Base-by-base conservation (phyloP, 2,329 filamentous ascomycete species). In the Scleromitrula shiraiana region DNA sequence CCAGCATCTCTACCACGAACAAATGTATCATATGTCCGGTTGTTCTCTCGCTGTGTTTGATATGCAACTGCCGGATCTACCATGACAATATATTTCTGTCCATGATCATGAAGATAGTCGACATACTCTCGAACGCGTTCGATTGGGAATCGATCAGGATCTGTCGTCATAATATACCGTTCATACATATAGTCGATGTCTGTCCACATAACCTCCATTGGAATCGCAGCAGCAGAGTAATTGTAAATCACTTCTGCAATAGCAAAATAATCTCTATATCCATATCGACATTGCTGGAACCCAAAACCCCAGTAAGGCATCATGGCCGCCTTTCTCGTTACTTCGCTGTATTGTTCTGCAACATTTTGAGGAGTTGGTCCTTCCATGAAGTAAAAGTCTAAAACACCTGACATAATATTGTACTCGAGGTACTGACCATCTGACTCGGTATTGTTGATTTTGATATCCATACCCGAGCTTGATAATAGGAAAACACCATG, bases 251-350 rank as follows among this genome's bases (percentile, higher is more conserved):
- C 82, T 41, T 80, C 76, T 53, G 83, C 74, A 3, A 88, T 61
- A 23, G 78, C 72, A 1, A 77, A 76, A 79, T 83, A 88, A 58
- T 86, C 88, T 32, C 74, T 69, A 62, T 93, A 93, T 1, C 87
- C 88, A 81, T 87, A 93, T 50, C 85, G 76, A 58, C 86, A 91
- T 62, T 94, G 87, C 55, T 94, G 88, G 62, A 76, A 91, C 0
- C 88, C 88, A 51, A 94, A 79, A 0, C 82, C 80, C 73, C 80
- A 91, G 67, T 93, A 93, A 56, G 85, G 82, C 61, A 90, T 83
- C 78, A 91, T 82, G 0, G 81, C 81, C 1, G 87, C 86, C 5
- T 86, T 68, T 0, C 87, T 86, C 43, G 83, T 70, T 2, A 82
- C 76, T 49, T 68, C 65, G 53, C 86, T 81, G 61, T 91, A 93